Conservation (phyloP, 805 yeast species). For the Hemisphaericaspora nanyangensis region DNA sequence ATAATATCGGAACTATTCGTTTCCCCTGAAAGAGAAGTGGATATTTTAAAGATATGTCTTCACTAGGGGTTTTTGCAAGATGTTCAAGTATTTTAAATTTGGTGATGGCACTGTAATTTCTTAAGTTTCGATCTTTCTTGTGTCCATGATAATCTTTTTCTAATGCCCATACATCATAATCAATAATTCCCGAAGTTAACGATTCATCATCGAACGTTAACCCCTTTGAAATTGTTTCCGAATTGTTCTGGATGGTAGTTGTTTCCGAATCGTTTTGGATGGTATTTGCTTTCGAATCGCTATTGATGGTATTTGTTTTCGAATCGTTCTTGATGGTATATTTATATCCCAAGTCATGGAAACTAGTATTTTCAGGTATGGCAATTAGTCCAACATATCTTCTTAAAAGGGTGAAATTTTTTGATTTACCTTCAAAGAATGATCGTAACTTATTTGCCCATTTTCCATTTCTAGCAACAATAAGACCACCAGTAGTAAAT, state of each 20-base stretch:
- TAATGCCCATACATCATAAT: conserved; percentile 10
- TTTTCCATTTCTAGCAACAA: conserved; percentile 16
- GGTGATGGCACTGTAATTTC: conserved; percentile 12
- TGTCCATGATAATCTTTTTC: conserved; percentile 5
- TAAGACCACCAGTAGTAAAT: conserved; percentile 22
- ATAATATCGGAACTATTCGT: conserved; percentile 13
- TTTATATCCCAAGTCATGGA: neutral
- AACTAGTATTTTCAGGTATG: neutral
- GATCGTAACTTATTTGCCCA: conserved; percentile 11
- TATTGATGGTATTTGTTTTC: too few species aligned
- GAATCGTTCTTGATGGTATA: neutral
- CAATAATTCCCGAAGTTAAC: conserved; percentile 11
- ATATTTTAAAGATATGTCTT: conserved; percentile 6
- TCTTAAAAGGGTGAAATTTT: conserved; percentile 6
- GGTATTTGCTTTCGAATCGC: neutral
- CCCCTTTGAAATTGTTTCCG: conserved; percentile 4
- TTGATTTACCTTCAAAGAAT: conserved; percentile 6
- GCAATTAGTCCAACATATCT: conserved; percentile 17
- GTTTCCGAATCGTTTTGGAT: neutral
- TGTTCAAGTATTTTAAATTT: conserved; percentile 15
- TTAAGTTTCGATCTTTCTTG: conserved; percentile 5
- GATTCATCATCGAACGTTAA: conserved; percentile 7
- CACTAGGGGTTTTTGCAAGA: conserved; percentile 5
- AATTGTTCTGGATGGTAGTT: too few species aligned
- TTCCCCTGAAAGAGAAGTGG: conserved; percentile 13